phyloP scores from a whole-genome alignment of 1,284 basidiomycete species.

The Fistulinella cinereoalba region DNA sequence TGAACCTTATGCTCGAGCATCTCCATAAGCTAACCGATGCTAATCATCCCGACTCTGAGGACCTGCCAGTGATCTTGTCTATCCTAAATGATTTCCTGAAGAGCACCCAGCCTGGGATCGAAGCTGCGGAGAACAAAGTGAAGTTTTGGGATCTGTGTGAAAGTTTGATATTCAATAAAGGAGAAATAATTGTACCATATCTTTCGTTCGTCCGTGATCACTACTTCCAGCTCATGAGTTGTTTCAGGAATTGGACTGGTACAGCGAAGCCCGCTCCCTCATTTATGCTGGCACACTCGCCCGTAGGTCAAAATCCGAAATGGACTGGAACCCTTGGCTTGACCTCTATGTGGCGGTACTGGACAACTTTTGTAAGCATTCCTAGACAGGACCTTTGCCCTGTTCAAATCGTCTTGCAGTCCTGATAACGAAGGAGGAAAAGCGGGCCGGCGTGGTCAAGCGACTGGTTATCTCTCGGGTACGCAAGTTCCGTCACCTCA shows the following conservation, averaged over 20 bases:
- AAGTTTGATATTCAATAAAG: constrained; percentile 66
- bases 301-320: constrained; percentile 54
- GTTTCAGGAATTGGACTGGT: constrained; percentile 74
- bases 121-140: constrained; percentile 78
- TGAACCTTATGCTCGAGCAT: constrained; percentile 70
- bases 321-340: constrained; percentile 60
- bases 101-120: constrained; percentile 80
- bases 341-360: constrained; percentile 68
- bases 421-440: constrained; percentile 60
- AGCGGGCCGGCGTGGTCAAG: constrained; percentile 45
- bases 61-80: constrained; percentile 60
- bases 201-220: not conserved
- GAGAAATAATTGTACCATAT: constrained; percentile 69
- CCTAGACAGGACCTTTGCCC: constrained; percentile 1
- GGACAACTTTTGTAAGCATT: constrained; percentile 67
- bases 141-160: constrained; percentile 79
- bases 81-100: constrained; percentile 68
- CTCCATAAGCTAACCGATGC: constrained; percentile 61
- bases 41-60: constrained; percentile 67
- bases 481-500: constrained; percentile 21
- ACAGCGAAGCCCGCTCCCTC: constrained; percentile 68
- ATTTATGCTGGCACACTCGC: constrained; percentile 59
- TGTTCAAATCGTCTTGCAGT: constrained; percentile 44
- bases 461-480: constrained; percentile 65
- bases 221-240: constrained; percentile 6